These are phyloP conservation scores for Lipomyces chichibuensis DNA, from an alignment of 805 yeast genomes.

Conservation along the genomic window DNA sequence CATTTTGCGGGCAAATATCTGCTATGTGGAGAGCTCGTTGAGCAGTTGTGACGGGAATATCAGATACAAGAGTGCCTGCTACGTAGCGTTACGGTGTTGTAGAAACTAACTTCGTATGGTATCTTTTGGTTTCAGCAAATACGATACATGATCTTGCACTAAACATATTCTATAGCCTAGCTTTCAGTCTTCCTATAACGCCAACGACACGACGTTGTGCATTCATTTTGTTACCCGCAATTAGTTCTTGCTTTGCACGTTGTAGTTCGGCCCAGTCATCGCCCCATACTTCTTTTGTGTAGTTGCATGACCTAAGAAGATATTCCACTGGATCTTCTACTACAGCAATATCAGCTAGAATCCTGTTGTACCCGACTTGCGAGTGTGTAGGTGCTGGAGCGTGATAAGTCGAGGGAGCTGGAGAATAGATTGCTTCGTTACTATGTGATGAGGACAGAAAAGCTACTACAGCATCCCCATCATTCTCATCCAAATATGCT, in stretches of 20 bases:
- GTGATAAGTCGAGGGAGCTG: slow-evolving; percentile 13
- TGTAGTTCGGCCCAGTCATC: slow-evolving; percentile 25
- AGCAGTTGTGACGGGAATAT: slow-evolving; percentile 12
- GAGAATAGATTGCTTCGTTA: slow-evolving; percentile 20
- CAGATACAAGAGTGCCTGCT: background rate
- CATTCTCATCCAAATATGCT: slow-evolving; percentile 6
- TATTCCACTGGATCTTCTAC: slow-evolving; percentile 35
- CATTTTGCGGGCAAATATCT: slow-evolving; percentile 83
- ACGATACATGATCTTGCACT: background rate
- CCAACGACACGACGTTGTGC: slow-evolving; percentile 17
- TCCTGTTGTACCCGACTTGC: slow-evolving; percentile 11
- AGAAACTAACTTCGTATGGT: too few species aligned
- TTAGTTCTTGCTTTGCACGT: slow-evolving; percentile 19
- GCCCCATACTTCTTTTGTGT: slow-evolving; percentile 37
- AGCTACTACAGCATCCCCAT: slow-evolving; percentile 30
- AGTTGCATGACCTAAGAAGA: slow-evolving; percentile 21
- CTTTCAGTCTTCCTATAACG: slow-evolving; percentile 20
- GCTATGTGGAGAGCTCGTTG: slow-evolving; percentile 69
- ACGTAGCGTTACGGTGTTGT: too few species aligned
- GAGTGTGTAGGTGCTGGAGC: slow-evolving; percentile 19
- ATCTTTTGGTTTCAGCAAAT: background rate
- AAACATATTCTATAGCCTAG: slow-evolving; percentile 10
- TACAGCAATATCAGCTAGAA: slow-evolving; percentile 16
- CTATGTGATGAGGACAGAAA: slow-evolving; percentile 21
- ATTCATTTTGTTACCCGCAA: slow-evolving; percentile 18